phyloP scores from a whole-genome alignment of 1,139 yeast species.

The Suhomyces wounanorum region DNA sequence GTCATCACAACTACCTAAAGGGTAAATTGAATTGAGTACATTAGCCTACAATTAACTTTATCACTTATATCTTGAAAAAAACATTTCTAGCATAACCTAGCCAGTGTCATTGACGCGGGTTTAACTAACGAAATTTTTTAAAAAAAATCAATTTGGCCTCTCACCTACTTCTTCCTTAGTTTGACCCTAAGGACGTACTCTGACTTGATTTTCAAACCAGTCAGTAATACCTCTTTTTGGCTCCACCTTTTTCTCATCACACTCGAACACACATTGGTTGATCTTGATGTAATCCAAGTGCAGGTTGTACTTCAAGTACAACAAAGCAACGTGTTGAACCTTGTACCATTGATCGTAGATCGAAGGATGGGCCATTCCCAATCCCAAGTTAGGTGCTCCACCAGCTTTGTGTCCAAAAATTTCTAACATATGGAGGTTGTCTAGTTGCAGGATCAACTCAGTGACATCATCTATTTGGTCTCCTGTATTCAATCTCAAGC shows the following conservation, averaged over 20 bases:
- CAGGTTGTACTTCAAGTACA: slow-evolving; percentile 30
- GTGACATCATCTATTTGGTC: slow-evolving; percentile 29
- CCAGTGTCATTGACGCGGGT: too few species aligned
- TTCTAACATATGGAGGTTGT: slow-evolving; percentile 40
- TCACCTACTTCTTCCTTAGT: too few species aligned
- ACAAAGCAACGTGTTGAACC: slow-evolving; percentile 54
- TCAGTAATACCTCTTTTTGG: slow-evolving; percentile 25
- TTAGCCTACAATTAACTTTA: too few species aligned
- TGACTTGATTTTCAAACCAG: slow-evolving; percentile 38
- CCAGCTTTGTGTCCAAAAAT: slow-evolving; percentile 55
- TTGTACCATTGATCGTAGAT: slow-evolving; percentile 59
- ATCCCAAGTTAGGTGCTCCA: slow-evolving; percentile 57
- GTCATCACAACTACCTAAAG: too few species aligned
- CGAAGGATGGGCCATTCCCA: slow-evolving; percentile 56
- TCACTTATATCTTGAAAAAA: too few species aligned
- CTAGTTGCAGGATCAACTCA: slow-evolving; percentile 27
- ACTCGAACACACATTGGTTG: slow-evolving; percentile 38
- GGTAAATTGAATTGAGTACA: too few species aligned
- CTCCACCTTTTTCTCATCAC: slow-evolving; percentile 21
- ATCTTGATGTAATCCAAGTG: slow-evolving; percentile 47
- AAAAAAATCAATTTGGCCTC: too few species aligned
- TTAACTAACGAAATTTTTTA: too few species aligned
- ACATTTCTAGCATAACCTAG: too few species aligned
- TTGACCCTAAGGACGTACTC: neutral
- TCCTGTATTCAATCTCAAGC: slow-evolving; percentile 45